Evolutionary conservation across 2,329 filamentous ascomycete species (phyloP).

Genomic region (Trichoderma semiorbis): DNA sequence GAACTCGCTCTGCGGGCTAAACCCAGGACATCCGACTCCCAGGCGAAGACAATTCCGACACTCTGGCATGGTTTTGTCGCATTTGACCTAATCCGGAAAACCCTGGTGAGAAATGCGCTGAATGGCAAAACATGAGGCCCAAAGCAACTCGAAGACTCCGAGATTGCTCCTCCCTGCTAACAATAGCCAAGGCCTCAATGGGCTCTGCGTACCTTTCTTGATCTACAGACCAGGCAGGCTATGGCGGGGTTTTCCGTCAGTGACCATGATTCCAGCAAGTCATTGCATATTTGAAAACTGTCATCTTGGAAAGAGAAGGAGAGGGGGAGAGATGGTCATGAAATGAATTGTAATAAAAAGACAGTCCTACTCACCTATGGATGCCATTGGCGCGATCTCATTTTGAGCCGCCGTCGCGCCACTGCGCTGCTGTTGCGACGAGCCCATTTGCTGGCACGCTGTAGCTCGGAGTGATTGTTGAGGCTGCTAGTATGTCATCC

Average conservation of each 20-base stretch:
- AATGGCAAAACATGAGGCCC: not conserved
- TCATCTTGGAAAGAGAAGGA: not conserved
- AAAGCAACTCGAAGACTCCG: not conserved
- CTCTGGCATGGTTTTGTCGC: constrained; percentile 23
- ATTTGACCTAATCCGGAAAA: constrained; percentile 23
- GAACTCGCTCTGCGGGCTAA: constrained; percentile 21
- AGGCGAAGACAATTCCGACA: constrained; percentile 24
- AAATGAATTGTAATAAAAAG: not conserved
- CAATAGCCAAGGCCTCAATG: not conserved
- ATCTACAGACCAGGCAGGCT: constrained; percentile 21
- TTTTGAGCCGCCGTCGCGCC: constrained; percentile 7
- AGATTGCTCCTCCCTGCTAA: not conserved
- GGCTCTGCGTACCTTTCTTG: constrained; percentile 19
- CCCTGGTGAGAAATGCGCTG: not conserved
- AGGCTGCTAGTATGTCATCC: not conserved
- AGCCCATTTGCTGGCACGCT: constrained; percentile 6
- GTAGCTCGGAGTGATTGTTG: not conserved
- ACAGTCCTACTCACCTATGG: constrained; percentile 6
- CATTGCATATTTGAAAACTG: not conserved
- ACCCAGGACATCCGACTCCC: constrained; percentile 27
- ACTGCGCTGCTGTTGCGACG: not conserved
- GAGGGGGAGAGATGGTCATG: not conserved
- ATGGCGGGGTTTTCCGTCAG: not conserved
- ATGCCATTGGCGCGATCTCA: constrained; percentile 3
- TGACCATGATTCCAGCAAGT: not conserved